These are phyloP conservation scores for Acanthochlamys bracteata DNA, from an alignment of 106 monocot genomes.

Conservation along the genomic window DNA sequence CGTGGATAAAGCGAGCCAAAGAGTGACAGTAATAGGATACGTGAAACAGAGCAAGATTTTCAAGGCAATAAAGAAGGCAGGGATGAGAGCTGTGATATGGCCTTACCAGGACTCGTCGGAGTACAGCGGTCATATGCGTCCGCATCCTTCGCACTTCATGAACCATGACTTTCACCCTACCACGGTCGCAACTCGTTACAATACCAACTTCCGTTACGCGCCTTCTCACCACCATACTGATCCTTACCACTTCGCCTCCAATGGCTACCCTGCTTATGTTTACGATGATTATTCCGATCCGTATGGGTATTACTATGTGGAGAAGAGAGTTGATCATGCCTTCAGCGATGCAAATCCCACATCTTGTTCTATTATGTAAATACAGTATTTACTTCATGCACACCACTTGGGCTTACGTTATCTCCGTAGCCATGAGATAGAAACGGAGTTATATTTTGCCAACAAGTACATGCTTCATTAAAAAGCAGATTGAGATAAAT, in stretches of 20 bases:
- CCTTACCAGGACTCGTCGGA: constrained; percentile 38
- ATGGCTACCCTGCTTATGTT: neutral
- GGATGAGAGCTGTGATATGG: constrained; percentile 71
- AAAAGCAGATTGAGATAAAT: too few species aligned
- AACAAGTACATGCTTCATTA: too few species aligned
- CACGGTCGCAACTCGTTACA: too few species aligned
- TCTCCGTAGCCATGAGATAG: too few species aligned
- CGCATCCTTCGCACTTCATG: too few species aligned
- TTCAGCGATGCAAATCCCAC: neutral
- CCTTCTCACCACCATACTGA: neutral
- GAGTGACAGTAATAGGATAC: constrained; percentile 75
- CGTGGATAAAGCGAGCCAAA: constrained; percentile 53
- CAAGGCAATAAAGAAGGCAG: constrained; percentile 54
- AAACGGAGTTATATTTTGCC: too few species aligned
- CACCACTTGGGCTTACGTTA: too few species aligned
- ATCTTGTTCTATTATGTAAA: neutral
- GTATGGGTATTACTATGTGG: neutral
- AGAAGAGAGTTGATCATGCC: neutral
- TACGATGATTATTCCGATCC: neutral
- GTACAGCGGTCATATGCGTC: constrained; percentile 19
- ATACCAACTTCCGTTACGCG: neutral
- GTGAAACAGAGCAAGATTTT: constrained; percentile 45
- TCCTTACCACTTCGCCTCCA: neutral
- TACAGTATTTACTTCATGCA: too few species aligned
- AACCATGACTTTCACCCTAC: too few species aligned